Conservation (phyloP, 495 filamentous ascomycete genomes). For the Trichocladium antarcticum region DNA sequence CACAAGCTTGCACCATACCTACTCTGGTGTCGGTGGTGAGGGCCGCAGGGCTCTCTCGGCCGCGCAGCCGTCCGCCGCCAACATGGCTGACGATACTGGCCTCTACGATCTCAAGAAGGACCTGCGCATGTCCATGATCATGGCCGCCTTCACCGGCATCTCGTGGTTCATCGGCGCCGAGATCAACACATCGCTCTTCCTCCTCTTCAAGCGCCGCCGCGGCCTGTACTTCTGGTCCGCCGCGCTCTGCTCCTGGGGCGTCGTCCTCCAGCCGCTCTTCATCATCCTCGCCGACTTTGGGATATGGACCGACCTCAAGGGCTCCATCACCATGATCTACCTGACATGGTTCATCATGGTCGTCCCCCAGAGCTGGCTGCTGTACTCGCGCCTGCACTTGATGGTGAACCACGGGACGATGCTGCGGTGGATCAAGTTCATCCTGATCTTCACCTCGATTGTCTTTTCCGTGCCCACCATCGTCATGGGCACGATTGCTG, state of each 20-base stretch:
- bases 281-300: constrained; percentile 29
- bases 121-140: constrained; percentile 26
- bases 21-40: too few species aligned
- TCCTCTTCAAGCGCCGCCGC: constrained; percentile 42
- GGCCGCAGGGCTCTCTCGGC: too few species aligned
- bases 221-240: constrained; percentile 52
- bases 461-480: constrained; percentile 23
- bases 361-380: constrained; percentile 23
- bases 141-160: constrained; percentile 43
- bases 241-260: constrained; percentile 38
- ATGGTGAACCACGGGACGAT: constrained; percentile 19
- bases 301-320: constrained; percentile 17
- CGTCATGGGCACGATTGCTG: constrained; percentile 25
- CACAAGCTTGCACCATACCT: too few species aligned
- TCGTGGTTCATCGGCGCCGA: constrained; percentile 41
- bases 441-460: constrained; percentile 20
- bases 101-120: constrained; percentile 9
- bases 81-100: background rate
- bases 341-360: constrained; percentile 28
- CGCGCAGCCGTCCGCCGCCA: too few species aligned
- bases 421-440: constrained; percentile 16
- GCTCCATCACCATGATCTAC: constrained; percentile 25
- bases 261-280: constrained; percentile 29
- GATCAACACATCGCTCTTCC: constrained; percentile 44
- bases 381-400: constrained; percentile 35